Percentiles rank a stretch among this genome's conserved stretches.
Conservation (phyloP, 306 rosid species). For the Gastrolobium villosum region DNA sequence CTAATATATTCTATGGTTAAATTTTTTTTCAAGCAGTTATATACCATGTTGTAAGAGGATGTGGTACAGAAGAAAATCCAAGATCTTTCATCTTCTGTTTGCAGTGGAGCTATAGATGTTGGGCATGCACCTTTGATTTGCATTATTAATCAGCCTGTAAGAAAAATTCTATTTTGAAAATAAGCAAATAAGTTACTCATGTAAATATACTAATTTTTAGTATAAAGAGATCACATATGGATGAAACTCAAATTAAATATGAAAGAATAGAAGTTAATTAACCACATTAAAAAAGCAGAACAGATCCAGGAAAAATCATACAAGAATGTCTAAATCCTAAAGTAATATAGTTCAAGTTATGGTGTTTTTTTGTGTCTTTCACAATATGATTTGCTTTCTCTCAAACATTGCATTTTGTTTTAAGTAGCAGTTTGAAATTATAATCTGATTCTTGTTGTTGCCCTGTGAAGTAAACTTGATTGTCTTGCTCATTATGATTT, state of each 20-base stretch:
- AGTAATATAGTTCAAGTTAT: neutral
- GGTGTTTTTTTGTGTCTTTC: neutral
- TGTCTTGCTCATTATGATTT: neutral
- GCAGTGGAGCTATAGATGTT: neutral
- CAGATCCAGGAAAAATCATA: neutral
- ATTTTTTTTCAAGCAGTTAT: neutral
- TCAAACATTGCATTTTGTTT: neutral
- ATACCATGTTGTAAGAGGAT: constrained; percentile 23
- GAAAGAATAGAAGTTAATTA: neutral
- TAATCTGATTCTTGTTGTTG: constrained; percentile 15
- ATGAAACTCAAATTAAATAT: constrained; percentile 9
- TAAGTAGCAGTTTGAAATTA: neutral
- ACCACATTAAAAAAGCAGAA: neutral
- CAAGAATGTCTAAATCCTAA: constrained; percentile 4
- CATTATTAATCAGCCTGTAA: constrained; percentile 7
- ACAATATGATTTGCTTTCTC: constrained; percentile 12
- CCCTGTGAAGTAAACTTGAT: neutral
- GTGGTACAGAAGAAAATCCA: constrained; percentile 30
- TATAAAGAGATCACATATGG: neutral
- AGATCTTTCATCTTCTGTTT: constrained; percentile 26
- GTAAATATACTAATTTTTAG: constrained; percentile 17
- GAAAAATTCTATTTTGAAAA: neutral
- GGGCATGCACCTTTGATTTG: constrained; percentile 4
- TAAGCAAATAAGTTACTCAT: neutral
- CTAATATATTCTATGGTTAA: constrained; percentile 23